Conservation (phyloP, 495 filamentous ascomycete species). For the Penicillium angulare region DNA sequence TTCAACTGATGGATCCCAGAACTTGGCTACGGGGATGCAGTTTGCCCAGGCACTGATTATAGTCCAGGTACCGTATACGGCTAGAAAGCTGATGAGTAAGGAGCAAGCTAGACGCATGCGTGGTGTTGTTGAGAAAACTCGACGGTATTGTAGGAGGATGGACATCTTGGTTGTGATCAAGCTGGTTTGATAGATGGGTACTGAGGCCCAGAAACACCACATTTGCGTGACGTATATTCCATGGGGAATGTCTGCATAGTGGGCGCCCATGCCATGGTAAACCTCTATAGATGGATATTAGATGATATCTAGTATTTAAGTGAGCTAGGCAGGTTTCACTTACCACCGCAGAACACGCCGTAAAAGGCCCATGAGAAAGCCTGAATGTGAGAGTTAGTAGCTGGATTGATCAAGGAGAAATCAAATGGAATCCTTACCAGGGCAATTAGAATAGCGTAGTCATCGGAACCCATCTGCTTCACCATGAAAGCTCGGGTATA, state of each 20-base stretch:
- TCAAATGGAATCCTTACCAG: constrained; percentile 19
- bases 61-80: constrained; percentile 38
- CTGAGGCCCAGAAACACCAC: constrained; percentile 39
- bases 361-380: constrained; percentile 38
- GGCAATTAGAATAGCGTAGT: constrained; percentile 32
- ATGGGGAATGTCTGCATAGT: constrained; percentile 21
- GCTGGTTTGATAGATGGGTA: constrained; percentile 35
- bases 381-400: constrained; percentile 6
- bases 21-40: constrained; percentile 35
- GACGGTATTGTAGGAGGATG: constrained; percentile 38
- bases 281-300: constrained; percentile 26
- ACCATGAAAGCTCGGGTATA: constrained; percentile 56
- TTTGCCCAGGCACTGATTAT: constrained; percentile 35
- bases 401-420: background rate
- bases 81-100: constrained; percentile 30
- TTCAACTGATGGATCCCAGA: constrained; percentile 28
- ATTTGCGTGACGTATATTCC: constrained; percentile 27
- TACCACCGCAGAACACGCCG: constrained; percentile 34
- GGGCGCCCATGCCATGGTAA: constrained; percentile 39
- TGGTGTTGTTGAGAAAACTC: constrained; percentile 35
- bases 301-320: too few relatives aligned
- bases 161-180: constrained; percentile 37
- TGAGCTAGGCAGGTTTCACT: constrained; percentile 2
- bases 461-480: constrained; percentile 60
- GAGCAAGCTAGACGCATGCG: constrained; percentile 40